phyloP scores from a whole-genome alignment of 306 rosid genomes.

The Vigna nakashimae region DNA sequence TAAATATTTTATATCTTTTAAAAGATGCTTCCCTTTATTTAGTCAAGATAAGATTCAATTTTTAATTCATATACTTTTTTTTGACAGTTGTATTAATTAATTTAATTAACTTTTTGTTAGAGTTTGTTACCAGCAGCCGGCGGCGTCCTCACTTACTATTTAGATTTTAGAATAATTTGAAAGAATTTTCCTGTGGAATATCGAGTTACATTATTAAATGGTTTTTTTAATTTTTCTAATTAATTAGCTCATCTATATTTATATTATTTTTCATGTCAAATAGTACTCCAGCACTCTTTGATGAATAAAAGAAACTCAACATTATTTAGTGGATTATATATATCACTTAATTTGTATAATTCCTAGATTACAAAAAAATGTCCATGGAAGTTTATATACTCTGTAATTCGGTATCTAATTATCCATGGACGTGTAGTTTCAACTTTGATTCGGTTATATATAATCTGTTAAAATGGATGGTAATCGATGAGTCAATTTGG shows the following conservation, averaged over 20 bases:
- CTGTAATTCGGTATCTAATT: too few relatives aligned
- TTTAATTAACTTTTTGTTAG: not conserved
- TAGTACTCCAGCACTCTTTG: not conserved
- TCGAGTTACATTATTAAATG: too few relatives aligned
- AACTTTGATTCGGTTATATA: too few relatives aligned
- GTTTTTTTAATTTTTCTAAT: too few relatives aligned
- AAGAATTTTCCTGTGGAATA: not conserved
- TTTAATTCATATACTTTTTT: slow-evolving; percentile 6
- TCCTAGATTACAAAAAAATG: too few relatives aligned
- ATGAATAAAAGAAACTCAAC: not conserved
- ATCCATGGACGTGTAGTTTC: too few relatives aligned
- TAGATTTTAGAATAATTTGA: not conserved
- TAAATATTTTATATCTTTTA: not conserved
- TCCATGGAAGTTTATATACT: too few relatives aligned
- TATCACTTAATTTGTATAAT: not conserved
- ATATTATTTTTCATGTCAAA: too few relatives aligned
- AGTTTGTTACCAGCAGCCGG: not conserved
- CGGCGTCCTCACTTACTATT: not conserved
- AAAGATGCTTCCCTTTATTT: slow-evolving; percentile 11
- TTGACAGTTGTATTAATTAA: not conserved
- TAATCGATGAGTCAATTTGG: fast-evolving
- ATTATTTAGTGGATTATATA: too few relatives aligned
- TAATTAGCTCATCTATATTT: too few relatives aligned
- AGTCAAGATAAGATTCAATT: slow-evolving; percentile 8
- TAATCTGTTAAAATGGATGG: too few relatives aligned